phyloP scores from a whole-genome alignment of 2,329 filamentous ascomycete species.

The Fusarium sp. region DNA sequence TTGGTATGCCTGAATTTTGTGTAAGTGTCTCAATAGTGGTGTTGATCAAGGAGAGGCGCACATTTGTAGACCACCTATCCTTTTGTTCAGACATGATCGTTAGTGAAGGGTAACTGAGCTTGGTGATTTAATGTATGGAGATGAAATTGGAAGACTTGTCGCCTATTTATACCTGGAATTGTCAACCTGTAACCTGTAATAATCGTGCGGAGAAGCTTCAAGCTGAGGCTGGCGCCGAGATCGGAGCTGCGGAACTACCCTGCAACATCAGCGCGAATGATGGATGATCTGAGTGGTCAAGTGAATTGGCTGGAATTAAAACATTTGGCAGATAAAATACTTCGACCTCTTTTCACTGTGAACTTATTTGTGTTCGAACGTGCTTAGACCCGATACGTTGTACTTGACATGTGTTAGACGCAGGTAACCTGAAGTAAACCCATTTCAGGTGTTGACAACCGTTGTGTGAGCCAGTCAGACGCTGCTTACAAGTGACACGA shows the following conservation, averaged over 20 bases:
- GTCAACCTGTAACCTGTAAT: conserved; percentile 1
- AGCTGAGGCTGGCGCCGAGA: conserved; percentile 37
- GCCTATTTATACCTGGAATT: conserved; percentile 34
- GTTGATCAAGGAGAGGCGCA: conserved; percentile 25
- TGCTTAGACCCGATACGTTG: too few species aligned
- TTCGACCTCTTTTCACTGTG: background rate
- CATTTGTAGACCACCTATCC: conserved; percentile 49
- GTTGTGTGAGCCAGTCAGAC: too few species aligned
- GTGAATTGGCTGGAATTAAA: too few species aligned
- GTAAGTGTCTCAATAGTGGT: conserved; percentile 32
- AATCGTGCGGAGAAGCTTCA: conserved; percentile 34
- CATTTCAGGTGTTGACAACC: too few species aligned
- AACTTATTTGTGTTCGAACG: too few species aligned
- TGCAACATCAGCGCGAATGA: conserved; percentile 11
- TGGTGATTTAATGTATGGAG: background rate
- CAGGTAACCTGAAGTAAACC: too few species aligned
- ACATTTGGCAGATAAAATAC: too few species aligned
- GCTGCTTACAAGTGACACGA: too few species aligned
- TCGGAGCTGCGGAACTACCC: conserved; percentile 38
- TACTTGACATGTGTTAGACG: too few species aligned
- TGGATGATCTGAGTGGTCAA: background rate
- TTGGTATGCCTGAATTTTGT: conserved; percentile 65
- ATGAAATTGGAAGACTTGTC: background rate
- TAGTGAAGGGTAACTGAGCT: background rate
- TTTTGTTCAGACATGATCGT: conserved; percentile 45